phyloP scores from a whole-genome alignment of 2,329 filamentous ascomycete genomes.

The Cryphonectria naterciae region DNA sequence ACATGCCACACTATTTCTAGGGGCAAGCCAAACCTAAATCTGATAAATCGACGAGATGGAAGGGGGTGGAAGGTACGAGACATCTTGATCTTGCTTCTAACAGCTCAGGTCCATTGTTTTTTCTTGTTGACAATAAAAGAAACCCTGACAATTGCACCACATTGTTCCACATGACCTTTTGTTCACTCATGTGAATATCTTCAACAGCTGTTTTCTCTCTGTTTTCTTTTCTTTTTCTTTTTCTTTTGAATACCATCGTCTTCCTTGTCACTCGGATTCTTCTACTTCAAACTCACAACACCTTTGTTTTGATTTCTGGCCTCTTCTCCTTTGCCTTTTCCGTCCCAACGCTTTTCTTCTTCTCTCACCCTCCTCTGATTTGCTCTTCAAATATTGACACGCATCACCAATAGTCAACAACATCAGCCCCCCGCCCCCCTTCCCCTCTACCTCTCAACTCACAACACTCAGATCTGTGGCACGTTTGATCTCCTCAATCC shows the following conservation, averaged over 20 bases:
- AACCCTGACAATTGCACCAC: neutral
- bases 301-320: neutral
- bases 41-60: neutral
- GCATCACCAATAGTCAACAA: neutral
- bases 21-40: too few relatives aligned
- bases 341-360: neutral
- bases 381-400: neutral
- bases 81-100: neutral
- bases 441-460: neutral
- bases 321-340: neutral
- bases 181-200: neutral
- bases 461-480: neutral
- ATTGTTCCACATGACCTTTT: neutral
- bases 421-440: too few relatives aligned
- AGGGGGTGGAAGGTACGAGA: neutral
- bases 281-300: too few relatives aligned
- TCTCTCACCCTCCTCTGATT: too few relatives aligned
- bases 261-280: neutral
- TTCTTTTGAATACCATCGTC: neutral
- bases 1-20: too few relatives aligned
- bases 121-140: neutral
- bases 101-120: neutral
- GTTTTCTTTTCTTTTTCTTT: neutral
- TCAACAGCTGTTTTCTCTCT: neutral
- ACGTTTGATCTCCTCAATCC: neutral